Evolutionary conservation across 768 basidiomycete genomes (phyloP), one percentile per base, ranked within the genome.

Genomic region (Tricholoma bakamatsutake): DNA sequence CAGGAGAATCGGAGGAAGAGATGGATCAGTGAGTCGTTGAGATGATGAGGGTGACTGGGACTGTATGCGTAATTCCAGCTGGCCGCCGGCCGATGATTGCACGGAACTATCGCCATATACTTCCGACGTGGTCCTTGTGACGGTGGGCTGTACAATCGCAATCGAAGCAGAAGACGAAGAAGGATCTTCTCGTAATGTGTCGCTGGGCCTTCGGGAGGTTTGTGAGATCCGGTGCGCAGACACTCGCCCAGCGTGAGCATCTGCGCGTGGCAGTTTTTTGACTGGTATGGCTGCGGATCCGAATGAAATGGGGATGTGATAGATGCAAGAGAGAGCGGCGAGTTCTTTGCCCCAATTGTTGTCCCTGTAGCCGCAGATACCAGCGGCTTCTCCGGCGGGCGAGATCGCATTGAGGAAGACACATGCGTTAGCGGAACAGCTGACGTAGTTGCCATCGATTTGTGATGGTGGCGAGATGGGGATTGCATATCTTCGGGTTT

Each of bases 261-360:
- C 86, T 87, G 86, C 86, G 86, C 85, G 81, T 65, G 73, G 78
- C 55, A 85, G 78, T 88, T 87, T 87, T 88, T 87, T 87, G 84
- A 68, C 78, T 76, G 46, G 46, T 30, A 15, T 4, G 7, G 30
- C 13, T 48, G 79, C 55, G 60, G 52, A 34, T 66, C 61, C n/a
- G 72, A 64, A 59, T 67, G 66, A 57, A 67, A 73, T 8, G 76
- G 76, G 15, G 72, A 68, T 12, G 74, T 76, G 48, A 77, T 77
- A 6, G 73, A 71, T 18, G 75, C 67, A 2, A 76, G 64, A 31
- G 74, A 72, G 33, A 71, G 61, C 17, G 75, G 71, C 12, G 74
- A 73, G 33, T 60, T 61, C 60, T 69, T 72, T n/a, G 49, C 13
- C 28, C 46, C 51, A 43, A 31, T 40, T n/a, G 10, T 52, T 13